A percentile compares a stretch with the other conserved stretches of the same genome.
Conservation (phyloP, 2,329 filamentous ascomycete genomes). For the Penicillium hordei region DNA sequence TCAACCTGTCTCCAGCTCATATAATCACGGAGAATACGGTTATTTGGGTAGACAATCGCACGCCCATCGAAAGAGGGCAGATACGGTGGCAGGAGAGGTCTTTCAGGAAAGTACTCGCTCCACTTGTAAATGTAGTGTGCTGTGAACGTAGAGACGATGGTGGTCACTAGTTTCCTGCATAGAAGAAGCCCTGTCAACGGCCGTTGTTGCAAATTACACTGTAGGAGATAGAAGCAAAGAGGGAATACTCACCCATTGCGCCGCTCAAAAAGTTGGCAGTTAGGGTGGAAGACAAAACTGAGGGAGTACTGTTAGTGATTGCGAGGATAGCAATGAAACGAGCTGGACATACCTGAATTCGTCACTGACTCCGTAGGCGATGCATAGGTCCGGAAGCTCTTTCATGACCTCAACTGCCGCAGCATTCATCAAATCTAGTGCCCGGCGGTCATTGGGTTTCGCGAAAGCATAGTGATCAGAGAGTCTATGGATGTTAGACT, state of each 20-base stretch:
- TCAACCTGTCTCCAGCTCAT: conserved; percentile 97
- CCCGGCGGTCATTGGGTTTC: conserved; percentile 89
- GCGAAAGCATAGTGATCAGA: conserved; percentile 79
- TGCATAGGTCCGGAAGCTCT: conserved; percentile 78
- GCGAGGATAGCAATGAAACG: neutral
- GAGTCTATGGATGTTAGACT: conserved; percentile 55
- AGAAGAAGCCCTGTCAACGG: neutral
- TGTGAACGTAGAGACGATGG: conserved; percentile 89
- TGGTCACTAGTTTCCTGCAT: conserved; percentile 83
- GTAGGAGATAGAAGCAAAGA: neutral
- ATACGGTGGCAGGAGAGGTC: conserved; percentile 63
- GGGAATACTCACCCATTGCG: conserved; percentile 63
- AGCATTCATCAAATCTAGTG: conserved; percentile 90
- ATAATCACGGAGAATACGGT: conserved; percentile 84
- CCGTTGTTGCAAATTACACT: neutral
- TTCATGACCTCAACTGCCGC: conserved; percentile 82
- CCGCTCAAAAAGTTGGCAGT: conserved; percentile 78
- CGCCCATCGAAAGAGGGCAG: conserved; percentile 90
- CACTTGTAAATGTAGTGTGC: conserved; percentile 84
- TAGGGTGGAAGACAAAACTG: conserved; percentile 87
- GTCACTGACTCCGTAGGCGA: conserved; percentile 92
- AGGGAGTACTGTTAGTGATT: neutral
- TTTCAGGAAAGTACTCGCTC: conserved; percentile 72
- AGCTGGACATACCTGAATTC: conserved; percentile 63
- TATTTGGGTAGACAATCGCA: conserved; percentile 83